phyloP scores from a whole-genome alignment of 148 eudicot species.

The Vaccinium macrocarpon region DNA sequence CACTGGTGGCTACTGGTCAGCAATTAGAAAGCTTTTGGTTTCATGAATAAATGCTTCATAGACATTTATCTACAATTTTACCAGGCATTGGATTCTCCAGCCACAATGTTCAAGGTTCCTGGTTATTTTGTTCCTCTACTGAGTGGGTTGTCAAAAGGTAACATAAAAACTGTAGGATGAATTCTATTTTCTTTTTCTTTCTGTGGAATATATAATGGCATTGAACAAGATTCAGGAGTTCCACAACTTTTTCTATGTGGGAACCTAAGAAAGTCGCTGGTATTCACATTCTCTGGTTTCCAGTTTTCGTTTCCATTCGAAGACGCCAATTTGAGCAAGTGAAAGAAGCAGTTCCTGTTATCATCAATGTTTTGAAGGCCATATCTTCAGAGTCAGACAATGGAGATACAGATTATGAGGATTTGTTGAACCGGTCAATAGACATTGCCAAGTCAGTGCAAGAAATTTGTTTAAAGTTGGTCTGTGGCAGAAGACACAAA shows the following conservation, averaged over 20 bases:
- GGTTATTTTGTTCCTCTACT: constrained; percentile 65
- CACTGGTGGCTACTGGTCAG: neutral
- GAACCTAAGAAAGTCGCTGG: neutral
- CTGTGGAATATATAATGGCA: neutral
- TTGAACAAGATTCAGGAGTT: neutral
- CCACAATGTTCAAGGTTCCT: constrained; percentile 61
- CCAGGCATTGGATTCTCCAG: constrained; percentile 76
- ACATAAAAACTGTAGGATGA: neutral
- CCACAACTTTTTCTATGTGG: neutral
- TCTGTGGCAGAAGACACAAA: constrained; percentile 33
- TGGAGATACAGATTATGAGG: constrained; percentile 42
- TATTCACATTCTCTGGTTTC: constrained; percentile 18
- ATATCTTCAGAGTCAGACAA: constrained; percentile 46
- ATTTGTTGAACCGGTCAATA: constrained; percentile 53
- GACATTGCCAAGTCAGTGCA: constrained; percentile 58
- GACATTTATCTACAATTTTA: constrained; percentile 14
- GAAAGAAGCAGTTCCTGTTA: constrained; percentile 63
- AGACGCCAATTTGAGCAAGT: constrained; percentile 80
- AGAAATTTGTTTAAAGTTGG: constrained; percentile 63
- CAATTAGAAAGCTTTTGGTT: neutral
- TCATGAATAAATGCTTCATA: constrained; percentile 20
- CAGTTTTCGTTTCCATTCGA: constrained; percentile 56
- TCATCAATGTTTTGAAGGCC: constrained; percentile 57
- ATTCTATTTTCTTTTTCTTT: neutral
- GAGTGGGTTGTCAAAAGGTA: constrained; percentile 71